These are phyloP conservation scores for Aphanomyces stellatus DNA, from an alignment of 352 stramenopile genomes.

Conservation along the genomic window DNA sequence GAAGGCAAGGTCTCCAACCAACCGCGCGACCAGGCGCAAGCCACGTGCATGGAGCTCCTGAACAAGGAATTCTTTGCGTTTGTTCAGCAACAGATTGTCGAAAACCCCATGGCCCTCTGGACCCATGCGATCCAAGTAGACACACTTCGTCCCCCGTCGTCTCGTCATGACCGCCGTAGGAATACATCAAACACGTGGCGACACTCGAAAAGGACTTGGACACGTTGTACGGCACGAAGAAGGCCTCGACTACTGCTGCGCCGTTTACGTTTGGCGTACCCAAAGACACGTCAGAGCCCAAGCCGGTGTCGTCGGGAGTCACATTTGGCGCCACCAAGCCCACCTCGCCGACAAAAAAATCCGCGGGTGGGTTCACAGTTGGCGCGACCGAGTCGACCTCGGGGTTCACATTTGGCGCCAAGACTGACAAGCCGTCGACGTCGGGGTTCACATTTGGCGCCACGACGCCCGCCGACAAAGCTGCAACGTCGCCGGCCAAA, in stretches of 20 bases:
- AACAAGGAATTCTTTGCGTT: conserved; percentile 79
- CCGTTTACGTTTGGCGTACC: conserved; percentile 25
- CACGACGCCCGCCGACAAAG: neutral
- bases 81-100: conserved; percentile 48
- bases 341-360: too few relatives aligned
- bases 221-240: conserved; percentile 35
- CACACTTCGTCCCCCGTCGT: neutral
- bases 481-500: neutral
- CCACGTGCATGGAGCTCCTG: conserved; percentile 45
- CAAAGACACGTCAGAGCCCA: neutral
- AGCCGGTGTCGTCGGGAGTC: neutral
- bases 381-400: too few relatives aligned
- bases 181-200: conserved; percentile 63
- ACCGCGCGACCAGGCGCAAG: neutral
- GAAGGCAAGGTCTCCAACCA: neutral
- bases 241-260: conserved; percentile 15
- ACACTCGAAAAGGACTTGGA: conserved; percentile 48
- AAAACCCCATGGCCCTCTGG: conserved; percentile 65
- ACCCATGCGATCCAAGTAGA: conserved; percentile 42
- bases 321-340: neutral
- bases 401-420: conserved; percentile 18
- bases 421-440: neutral
- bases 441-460: neutral
- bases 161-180: conserved; percentile 27
- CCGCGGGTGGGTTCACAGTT: conserved; percentile 18